phyloP scores from a whole-genome alignment of 2,329 filamentous ascomycete genomes.

The Polytolypa hystricis region DNA sequence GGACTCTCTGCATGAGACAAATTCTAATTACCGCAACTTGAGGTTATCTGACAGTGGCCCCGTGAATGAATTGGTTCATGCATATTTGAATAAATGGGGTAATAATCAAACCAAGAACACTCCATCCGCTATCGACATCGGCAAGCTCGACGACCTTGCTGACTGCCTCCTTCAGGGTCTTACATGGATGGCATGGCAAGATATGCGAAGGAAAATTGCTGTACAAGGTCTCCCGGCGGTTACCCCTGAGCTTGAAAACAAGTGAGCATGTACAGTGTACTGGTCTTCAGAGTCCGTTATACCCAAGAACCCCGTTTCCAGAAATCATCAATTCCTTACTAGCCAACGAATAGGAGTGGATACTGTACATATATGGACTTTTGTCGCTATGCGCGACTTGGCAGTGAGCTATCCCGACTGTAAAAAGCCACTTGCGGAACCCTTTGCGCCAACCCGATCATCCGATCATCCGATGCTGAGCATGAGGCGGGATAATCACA shows the following conservation, averaged over 20 bases:
- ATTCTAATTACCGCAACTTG: slow-evolving; percentile 16
- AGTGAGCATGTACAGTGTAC: too few relatives aligned
- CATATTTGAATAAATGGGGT: slow-evolving; percentile 22
- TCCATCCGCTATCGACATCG: slow-evolving; percentile 14
- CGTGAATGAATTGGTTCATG: slow-evolving; percentile 16
- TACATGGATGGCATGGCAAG: slow-evolving; percentile 66
- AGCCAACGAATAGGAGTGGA: too few relatives aligned
- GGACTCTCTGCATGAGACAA: slow-evolving; percentile 13
- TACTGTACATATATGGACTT: too few relatives aligned
- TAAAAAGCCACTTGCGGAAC: too few relatives aligned
- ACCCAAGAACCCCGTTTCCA: too few relatives aligned
- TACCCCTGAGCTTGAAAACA: slow-evolving; percentile 6
- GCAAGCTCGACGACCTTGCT: slow-evolving; percentile 71
- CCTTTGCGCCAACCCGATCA: too few relatives aligned
- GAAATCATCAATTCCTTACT: too few relatives aligned
- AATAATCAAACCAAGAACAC: not conserved
- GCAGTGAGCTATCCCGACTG: too few relatives aligned
- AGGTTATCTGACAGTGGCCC: slow-evolving; percentile 13
- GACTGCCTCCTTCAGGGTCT: slow-evolving; percentile 69
- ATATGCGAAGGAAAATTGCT: slow-evolving; percentile 20
- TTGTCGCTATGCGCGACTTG: too few relatives aligned
- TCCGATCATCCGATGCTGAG: too few relatives aligned
- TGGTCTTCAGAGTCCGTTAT: too few relatives aligned
- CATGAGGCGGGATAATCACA: too few relatives aligned
- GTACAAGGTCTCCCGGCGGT: slow-evolving; percentile 15